Evolutionary conservation across 2,329 filamentous ascomycete genomes (phyloP), one percentile per base, ranked within the genome.

Genomic region (Metarhizium robertsii): DNA sequence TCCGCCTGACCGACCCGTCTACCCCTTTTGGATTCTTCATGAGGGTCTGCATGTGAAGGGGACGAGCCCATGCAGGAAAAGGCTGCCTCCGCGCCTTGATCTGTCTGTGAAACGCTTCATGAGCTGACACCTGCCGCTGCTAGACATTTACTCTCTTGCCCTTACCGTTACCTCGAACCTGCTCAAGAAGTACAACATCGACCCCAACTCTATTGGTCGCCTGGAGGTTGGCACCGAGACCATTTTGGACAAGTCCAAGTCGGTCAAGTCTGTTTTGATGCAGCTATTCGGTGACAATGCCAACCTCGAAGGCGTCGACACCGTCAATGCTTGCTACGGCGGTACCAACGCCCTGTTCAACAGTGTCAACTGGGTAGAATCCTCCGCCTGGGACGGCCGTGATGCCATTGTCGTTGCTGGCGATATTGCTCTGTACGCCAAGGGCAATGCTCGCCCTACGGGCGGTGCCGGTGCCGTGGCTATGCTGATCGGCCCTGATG

Each of bases 161-260:
- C 79, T 94, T 65, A 94, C 89, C 58, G 88, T 82, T 62, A 81
- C 86, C 62, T 87, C 88, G 64, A 87, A 84, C 69, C 84, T 94
- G 62, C 77, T 94, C 66, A 82, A 83, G 73, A 92, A 92, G 73
- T 92, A 92, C 81, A 84, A 85, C 67, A 85, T 94, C 73, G 88
- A 94, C 73, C 74, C 83, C 67, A 85, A 86, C 73, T 84, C 84
- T 60, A 84, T 92, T 69, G 88, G 88, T 63, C 86, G 88, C 65
- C 79, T 92, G 67, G 88, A 92, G 76, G 88, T 92, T 66, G 88
- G 88, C 67, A 92, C 88, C 54, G 88, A 92, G 80, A 92, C 88
- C 61, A 78, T 92, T 55, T 78, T 92, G 67, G 88, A 92, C 81
- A 92, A 92, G 79, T 92, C 88, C 70, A 92, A 92, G 80, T 92